Evolutionary conservation across 2,329 filamentous ascomycete species (phyloP), one percentile per base, ranked within the genome.

Genomic region (Aureobasidium melanogenum): DNA sequence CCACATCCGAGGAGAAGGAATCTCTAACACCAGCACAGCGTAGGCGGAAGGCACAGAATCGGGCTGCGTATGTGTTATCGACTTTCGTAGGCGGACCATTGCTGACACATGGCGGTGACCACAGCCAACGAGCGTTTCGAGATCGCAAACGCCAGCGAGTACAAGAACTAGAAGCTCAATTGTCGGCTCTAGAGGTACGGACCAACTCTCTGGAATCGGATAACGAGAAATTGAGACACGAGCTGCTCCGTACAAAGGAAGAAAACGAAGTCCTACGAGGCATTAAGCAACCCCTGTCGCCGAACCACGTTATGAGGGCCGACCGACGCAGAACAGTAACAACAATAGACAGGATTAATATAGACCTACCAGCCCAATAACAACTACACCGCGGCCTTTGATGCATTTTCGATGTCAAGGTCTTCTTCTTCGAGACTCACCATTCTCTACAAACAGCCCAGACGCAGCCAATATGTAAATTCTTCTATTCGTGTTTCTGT

Each of bases 111-210:
- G 50, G 52, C 59, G 50, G 43, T 41, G 24, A 26, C 17, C n/a
- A 43, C 66, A 97, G 93, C 51, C 94, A 97, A 81, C 88, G 93
- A 68, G 93, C 94, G 34, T 97, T 97, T 74, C 90, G 93, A 63
- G 93, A 97, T 75, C 88, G 93, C 67, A 97, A 97, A 75, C 93
- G 97, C 73, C 88, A 87, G 62, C 92, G 96, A 70, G 91, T 97
- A 64, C 92, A 92, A 73, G 91, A 97, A 64, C 86, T 97, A 26
- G 92, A 97, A 75, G 84, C 85, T 62, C 94, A 96, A 72, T 85
- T 97, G 30, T 87, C 84, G 54, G 81, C 79, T 52, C 84, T 97
- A 34, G 88, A 96, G 71, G 84, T 86, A 63, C 85, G 86, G 54
- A 88, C 89, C 56, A 83, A 86, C 60, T 82, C 84, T 36, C 82